Base-by-base conservation (phyloP, 177 flowering plant species). In the Vitis hybrid region DNA sequence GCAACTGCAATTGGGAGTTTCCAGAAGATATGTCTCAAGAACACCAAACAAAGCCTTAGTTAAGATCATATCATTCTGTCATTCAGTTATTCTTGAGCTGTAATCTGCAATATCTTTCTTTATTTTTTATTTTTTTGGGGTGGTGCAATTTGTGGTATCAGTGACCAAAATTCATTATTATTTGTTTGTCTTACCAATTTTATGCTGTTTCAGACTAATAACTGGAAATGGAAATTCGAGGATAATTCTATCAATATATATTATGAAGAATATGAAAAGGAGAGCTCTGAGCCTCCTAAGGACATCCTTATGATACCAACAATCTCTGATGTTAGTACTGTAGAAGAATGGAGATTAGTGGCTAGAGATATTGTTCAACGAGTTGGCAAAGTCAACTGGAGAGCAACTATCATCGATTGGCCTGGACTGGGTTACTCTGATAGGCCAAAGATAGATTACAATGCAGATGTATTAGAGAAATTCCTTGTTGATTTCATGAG, bases 321-420 rank as follows among this genome's bases (percentile, higher is more conserved):
- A 12, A 91, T 93, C 67, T 94, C 98, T n/a, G 99, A 94, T 87
- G 99, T 94, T 70, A 94, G 98, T 63, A 92, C 99, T 18, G 98
- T 90, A 24, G 99, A 91, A 70, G 97, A 94, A 78, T 94, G 99
- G 99, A 86, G 94, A 77, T 24, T 50, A 64, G 98, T 94, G 67
- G 98, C 97, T 52, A 69, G 74, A 75, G 89, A 91, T 54, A 83
- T 94, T 69, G 89, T 83, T 72, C 81, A 80, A 66, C 73, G 86
- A 40, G 74, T 54, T 64, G 91, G 94, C 54, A 70, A 70, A 11
- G 79, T 79, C 19, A 83, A 82, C 70, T 88, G 89, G 87, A 79
- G 81, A 13, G 88, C 94, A 49, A 93, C 91, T 11, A 86, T 94
- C 76, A 88, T 94, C 55, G 99, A 94, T 79, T 94, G 96, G 94